A percentile compares a stretch with the other conserved stretches of the same genome.
phyloP scores from a whole-genome alignment of 2,329 filamentous ascomycete species.

The Chalara sp. region DNA sequence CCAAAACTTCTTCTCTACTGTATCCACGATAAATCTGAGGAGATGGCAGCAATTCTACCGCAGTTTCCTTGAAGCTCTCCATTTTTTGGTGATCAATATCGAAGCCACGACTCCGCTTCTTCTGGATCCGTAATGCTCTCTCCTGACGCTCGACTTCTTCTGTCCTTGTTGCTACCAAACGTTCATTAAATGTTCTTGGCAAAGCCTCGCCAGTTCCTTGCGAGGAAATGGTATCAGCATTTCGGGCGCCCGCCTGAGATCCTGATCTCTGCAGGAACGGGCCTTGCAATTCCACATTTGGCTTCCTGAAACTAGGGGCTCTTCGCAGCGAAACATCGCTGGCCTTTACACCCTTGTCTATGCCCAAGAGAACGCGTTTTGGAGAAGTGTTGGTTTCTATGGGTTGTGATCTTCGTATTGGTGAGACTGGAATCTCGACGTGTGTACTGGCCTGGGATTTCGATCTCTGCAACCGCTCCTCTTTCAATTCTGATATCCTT shows the following conservation, averaged over 20 bases:
- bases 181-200: constrained; percentile 67
- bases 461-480: constrained; percentile 19
- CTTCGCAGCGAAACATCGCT: constrained; percentile 80
- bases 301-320: constrained; percentile 45
- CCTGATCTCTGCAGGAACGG: constrained; percentile 39
- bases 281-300: constrained; percentile 25
- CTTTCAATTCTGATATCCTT: constrained; percentile 17
- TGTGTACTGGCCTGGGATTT: constrained; percentile 45
- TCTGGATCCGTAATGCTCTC: constrained; percentile 44
- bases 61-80: constrained; percentile 51
- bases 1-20: constrained; percentile 55
- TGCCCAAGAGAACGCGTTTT: constrained; percentile 72
- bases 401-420: constrained; percentile 55
- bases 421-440: constrained; percentile 59
- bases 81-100: constrained; percentile 51
- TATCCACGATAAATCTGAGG: constrained; percentile 45
- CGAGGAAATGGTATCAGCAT: constrained; percentile 9
- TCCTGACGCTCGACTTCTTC: constrained; percentile 47
- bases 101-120: constrained; percentile 49
- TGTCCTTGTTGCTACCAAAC: constrained; percentile 64
- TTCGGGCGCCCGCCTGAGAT: constrained; percentile 19
- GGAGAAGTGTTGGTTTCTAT: constrained; percentile 62
- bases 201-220: constrained; percentile 32
- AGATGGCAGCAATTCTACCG: constrained; percentile 45
- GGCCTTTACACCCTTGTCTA: constrained; percentile 79